These are phyloP conservation scores for Phytophthora cryptogea DNA, from an alignment of 352 stramenopile species.

Conservation along the genomic window DNA sequence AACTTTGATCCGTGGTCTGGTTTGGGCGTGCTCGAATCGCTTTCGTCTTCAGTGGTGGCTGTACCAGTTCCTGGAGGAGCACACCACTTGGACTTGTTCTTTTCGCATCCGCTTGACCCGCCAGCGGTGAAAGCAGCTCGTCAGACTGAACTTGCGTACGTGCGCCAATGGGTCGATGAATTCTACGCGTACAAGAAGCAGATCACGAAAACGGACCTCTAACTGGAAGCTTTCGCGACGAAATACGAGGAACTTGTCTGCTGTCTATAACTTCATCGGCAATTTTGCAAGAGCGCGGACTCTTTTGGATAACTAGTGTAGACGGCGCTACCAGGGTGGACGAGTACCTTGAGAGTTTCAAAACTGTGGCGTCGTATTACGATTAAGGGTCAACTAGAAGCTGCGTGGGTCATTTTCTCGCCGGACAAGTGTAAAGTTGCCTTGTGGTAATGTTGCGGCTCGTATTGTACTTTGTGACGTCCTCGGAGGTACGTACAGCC, in stretches of 20 bases:
- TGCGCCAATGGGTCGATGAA: constrained; percentile 57
- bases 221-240: neutral
- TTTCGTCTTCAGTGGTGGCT: constrained; percentile 46
- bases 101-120: constrained; percentile 54
- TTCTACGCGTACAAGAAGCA: constrained; percentile 46
- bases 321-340: neutral
- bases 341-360: constrained; percentile 9
- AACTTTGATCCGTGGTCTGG: constrained; percentile 67
- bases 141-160: constrained; percentile 42
- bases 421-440: constrained; percentile 23
- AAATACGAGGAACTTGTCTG: neutral
- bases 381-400: constrained; percentile 30
- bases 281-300: neutral
- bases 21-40: constrained; percentile 44
- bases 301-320: neutral
- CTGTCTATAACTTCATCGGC: neutral
- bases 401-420: constrained; percentile 31
- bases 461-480: constrained; percentile 52
- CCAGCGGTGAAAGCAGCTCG: constrained; percentile 39
- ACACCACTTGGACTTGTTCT: constrained; percentile 67
- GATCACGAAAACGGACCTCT: constrained; percentile 8
- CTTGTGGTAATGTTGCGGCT: constrained; percentile 24
- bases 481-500: constrained; percentile 40
- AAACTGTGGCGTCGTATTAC: constrained; percentile 31
- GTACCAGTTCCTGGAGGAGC: constrained; percentile 46